Evolutionary conservation across 805 yeast species (phyloP).

Genomic region (Saturnispora mendoncae): DNA sequence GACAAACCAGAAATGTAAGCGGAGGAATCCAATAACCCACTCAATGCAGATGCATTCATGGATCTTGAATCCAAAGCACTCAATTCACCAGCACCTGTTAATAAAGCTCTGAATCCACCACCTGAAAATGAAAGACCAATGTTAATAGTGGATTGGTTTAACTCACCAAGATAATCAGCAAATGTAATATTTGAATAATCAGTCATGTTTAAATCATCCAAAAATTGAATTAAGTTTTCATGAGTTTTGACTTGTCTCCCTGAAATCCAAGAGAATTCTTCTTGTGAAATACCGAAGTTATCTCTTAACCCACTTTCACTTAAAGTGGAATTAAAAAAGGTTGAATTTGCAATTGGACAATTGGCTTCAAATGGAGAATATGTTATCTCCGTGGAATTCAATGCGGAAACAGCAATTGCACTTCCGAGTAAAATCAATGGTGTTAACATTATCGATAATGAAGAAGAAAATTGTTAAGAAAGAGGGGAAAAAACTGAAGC

Average conservation of each 20-base stretch:
- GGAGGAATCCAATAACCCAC: slow-evolving; percentile 61
- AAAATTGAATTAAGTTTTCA: slow-evolving; percentile 35
- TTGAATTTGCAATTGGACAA: slow-evolving; percentile 34
- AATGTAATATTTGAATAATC: slow-evolving; percentile 40
- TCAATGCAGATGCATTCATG: slow-evolving; percentile 27
- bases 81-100: slow-evolving; percentile 75
- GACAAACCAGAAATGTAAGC: slow-evolving; percentile 68
- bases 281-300: slow-evolving; percentile 36
- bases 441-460: background rate
- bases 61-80: slow-evolving; percentile 71
- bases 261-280: slow-evolving; percentile 47
- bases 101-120: slow-evolving; percentile 83
- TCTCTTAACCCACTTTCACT: slow-evolving; percentile 28
- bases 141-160: slow-evolving; percentile 30
- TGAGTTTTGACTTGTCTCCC: slow-evolving; percentile 37
- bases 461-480: background rate
- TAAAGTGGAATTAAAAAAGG: slow-evolving; percentile 11
- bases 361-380: slow-evolving; percentile 46
- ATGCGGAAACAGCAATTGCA: slow-evolving; percentile 25
- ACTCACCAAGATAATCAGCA: slow-evolving; percentile 23
- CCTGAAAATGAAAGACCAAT: slow-evolving; percentile 63
- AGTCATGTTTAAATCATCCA: slow-evolving; percentile 35
- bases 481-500: background rate
- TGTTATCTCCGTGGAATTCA: slow-evolving; percentile 18
- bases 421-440: slow-evolving; percentile 1